Evolutionary conservation across 2,329 filamentous ascomycete species (phyloP).

Genomic region (Diplodia corticola): DNA sequence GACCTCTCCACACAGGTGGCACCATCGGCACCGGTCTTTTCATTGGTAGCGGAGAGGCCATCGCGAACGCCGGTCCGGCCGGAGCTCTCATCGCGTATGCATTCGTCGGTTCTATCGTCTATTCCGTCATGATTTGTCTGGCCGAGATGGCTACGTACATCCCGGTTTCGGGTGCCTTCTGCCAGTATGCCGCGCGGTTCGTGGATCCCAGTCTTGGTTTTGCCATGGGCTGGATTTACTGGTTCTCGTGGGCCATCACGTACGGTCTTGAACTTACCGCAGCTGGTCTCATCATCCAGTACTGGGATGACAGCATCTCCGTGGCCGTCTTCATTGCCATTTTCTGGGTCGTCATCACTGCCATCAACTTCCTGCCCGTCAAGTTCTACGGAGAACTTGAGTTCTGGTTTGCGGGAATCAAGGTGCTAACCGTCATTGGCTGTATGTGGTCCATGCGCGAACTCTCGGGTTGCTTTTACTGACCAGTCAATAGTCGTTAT

Average conservation of each 20-base stretch:
- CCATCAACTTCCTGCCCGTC: constrained; percentile 70
- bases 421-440: constrained; percentile 71
- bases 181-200: constrained; percentile 73
- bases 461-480: background rate
- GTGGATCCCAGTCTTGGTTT: constrained; percentile 72
- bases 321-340: constrained; percentile 72
- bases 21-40: constrained; percentile 57
- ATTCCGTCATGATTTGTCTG: constrained; percentile 67
- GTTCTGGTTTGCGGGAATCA: constrained; percentile 76
- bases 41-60: constrained; percentile 51
- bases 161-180: constrained; percentile 75
- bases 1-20: constrained; percentile 30
- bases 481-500: constrained; percentile 56
- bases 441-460: constrained; percentile 34
- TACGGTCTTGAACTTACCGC: constrained; percentile 73
- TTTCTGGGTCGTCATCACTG: constrained; percentile 70
- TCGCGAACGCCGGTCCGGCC: constrained; percentile 51
- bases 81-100: constrained; percentile 50
- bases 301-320: constrained; percentile 64
- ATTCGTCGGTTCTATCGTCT: constrained; percentile 68
- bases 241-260: constrained; percentile 75
- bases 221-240: constrained; percentile 81
- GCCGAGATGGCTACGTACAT: constrained; percentile 75
- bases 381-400: constrained; percentile 75
- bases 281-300: constrained; percentile 73